Base-by-base conservation (phyloP, 2,329 filamentous ascomycete species). In the Trichophyton mentagrophytes region DNA sequence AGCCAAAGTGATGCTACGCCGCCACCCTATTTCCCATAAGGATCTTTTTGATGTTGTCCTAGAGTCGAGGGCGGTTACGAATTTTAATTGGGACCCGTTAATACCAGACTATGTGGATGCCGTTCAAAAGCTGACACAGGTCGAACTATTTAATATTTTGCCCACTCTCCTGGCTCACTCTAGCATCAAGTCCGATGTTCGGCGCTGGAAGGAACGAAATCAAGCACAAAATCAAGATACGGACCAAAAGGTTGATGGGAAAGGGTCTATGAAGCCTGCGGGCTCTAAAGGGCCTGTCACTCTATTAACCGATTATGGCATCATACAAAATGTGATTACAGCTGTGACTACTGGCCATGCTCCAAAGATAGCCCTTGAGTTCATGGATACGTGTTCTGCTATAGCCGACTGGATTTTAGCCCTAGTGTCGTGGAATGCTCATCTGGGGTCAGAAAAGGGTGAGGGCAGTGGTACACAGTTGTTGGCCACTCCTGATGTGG, bases 281-380 rank as follows among this genome's bases (percentile, higher is more conserved):
- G 40, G 1, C 22, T n/a, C 36, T 13, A 42, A 44, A 42, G 13
- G n/a, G 22, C 7, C 49, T 15, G 66, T 62, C 30, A 76, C 73
- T 0, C 64, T 76, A 1, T 74, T 76, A 73, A 74, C 72, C 0
- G 74, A 76, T 65, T 74, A 73, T 46, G 70, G 71, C 55, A 69
- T 76, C 61, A 69, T 76, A 38, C 73, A 76, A 60, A 73, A 76
- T 68, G 66, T 70, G 22, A 74, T 75, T 67, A 67, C 74, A 36
- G 69, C 71, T 8, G 65, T 76, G 27, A 73, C 73, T 2, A 69
- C 72, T 5, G 72, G 73, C 0, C 63, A 61, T 40, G 65, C 69
- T 3, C 71, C 72, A 2, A 69, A 68, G 58, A 67, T 68, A 13
- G 61, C 65, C 9, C 36, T 66, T 0, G 73, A 74, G 57, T 69